Evolutionary conservation across 176 grass and related monocot species (phyloP).

Genomic region (Tillandsia fasciculata): DNA sequence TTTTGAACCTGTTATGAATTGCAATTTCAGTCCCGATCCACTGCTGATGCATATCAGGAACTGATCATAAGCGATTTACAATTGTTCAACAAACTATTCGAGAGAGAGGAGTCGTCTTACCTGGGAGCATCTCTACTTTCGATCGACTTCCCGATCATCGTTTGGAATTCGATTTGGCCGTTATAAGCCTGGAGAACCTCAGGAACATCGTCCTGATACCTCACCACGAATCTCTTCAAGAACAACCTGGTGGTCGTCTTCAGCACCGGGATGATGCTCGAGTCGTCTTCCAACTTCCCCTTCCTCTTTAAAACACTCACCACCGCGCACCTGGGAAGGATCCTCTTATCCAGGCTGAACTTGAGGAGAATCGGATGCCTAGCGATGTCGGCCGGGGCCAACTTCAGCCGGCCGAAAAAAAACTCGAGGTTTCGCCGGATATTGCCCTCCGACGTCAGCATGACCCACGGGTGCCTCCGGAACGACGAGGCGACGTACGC

Average conservation of each 20-base stretch:
- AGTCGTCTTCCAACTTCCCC: conserved; percentile 19
- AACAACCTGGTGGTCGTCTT: not conserved
- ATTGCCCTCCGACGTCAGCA: conserved; percentile 13
- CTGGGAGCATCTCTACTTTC: not conserved
- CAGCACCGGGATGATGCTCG: not conserved
- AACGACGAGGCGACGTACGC: conserved; percentile 17
- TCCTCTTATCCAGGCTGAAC: conserved; percentile 35
- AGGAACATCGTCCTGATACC: conserved; percentile 23
- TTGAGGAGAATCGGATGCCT: not conserved
- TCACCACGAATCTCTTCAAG: conserved; percentile 1
- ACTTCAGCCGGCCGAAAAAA: conserved; percentile 23
- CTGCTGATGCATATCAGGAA: no score
- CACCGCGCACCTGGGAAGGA: conserved; percentile 33
- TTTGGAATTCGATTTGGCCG: conserved; percentile 39
- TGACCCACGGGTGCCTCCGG: conserved; percentile 17
- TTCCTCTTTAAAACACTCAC: conserved; percentile 31
- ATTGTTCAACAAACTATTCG: no score
- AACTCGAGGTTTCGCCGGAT: conserved; percentile 23
- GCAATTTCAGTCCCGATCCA: no score
- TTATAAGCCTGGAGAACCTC: conserved; percentile 37
- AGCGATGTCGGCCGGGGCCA: conserved; percentile 16
- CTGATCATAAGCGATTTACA: no score
- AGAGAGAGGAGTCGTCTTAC: no score
- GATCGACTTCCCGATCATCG: not conserved
- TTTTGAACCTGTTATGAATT: no score